Base-by-base conservation (phyloP, 1,284 basidiomycete genomes). In the Cerioporus squamosus region DNA sequence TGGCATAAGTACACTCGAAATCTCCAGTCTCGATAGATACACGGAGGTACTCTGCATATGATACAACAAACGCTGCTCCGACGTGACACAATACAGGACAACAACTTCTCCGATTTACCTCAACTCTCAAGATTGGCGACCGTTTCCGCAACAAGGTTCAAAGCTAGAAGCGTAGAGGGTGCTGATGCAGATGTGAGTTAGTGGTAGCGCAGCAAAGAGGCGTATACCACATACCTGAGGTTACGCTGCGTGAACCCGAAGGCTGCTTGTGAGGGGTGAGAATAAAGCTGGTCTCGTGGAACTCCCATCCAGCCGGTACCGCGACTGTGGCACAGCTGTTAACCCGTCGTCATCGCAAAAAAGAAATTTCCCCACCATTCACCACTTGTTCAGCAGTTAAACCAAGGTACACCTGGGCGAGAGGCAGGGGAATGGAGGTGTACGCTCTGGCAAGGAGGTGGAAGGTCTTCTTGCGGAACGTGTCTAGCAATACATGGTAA, bases 401-500 rank as follows among this genome's bases (percentile, higher is more conserved):
- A 20, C 84, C 83, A 23, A 90, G 75, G 66, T 89, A 90, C 23
- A 63, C 70, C 62, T 83, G 78, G 5, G 82, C 84, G 5, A 86
- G 74, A 2, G 77, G 56, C 6, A 85, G 56, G 14, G 83, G 79
- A 29, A 91, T 72, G 2, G 85, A 83, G 0, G 81, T 79, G 71
- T 88, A 90, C n/a, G 85, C 85, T 66, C 77, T 80, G 12, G 82
- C 79, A 18, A 90, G 66, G 9, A 90, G 73, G 1, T 66, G 63
- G 61, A 87, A 79, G 0, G 84, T 85, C 61, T 82, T 78, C 56
- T 69, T 66, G 44, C 86, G 82, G 73, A 88, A 90, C 4, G 59
- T 57, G 1, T 55, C 67, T 69, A 42, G 14, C 12, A 10, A 6
- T 29, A 29, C 26, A 29, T 7, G 2, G 4, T 1, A n/a, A n/a